A percentile compares a stretch with the other conserved stretches of the same genome.
phyloP scores from a whole-genome alignment of 345 rosid species.

The Dovyalis caffra region DNA sequence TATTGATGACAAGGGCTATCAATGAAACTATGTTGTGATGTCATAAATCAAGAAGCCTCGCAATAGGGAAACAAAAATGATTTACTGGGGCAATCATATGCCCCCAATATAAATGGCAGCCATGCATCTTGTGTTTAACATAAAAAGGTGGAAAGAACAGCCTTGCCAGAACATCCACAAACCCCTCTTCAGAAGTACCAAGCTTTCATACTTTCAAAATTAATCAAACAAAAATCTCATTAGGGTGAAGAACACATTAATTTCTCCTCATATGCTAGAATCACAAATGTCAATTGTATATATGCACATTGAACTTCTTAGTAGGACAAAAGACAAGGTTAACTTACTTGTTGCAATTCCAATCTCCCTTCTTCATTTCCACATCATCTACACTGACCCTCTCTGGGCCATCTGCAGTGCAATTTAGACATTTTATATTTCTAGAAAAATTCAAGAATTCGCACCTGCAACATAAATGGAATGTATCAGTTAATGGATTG shows the following conservation, averaged over 20 bases:
- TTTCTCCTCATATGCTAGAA: neutral
- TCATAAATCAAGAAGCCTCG: neutral
- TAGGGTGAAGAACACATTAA: neutral
- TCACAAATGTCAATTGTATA: neutral
- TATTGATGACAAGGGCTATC: neutral
- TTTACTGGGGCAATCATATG: neutral
- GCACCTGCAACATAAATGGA: conserved; percentile 45
- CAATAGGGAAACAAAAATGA: neutral
- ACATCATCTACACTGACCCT: conserved; percentile 29
- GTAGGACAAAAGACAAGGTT: neutral
- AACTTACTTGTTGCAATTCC: conserved; percentile 69
- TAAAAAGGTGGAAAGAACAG: neutral
- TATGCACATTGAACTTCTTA: neutral
- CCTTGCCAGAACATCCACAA: neutral
- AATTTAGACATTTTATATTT: conserved; percentile 58
- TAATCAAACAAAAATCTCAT: neutral
- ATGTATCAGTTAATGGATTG: neutral
- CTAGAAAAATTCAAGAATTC: conserved; percentile 63
- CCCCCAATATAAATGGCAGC: neutral
- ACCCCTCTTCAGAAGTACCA: neutral
- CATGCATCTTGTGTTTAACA: neutral
- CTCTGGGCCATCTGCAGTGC: conserved; percentile 64
- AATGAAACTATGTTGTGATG: neutral
- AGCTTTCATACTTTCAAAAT: neutral
- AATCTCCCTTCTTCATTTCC: conserved; percentile 80